phyloP scores from a whole-genome alignment of 1,284 basidiomycete genomes.

The Apiotrichum gamsii region DNA sequence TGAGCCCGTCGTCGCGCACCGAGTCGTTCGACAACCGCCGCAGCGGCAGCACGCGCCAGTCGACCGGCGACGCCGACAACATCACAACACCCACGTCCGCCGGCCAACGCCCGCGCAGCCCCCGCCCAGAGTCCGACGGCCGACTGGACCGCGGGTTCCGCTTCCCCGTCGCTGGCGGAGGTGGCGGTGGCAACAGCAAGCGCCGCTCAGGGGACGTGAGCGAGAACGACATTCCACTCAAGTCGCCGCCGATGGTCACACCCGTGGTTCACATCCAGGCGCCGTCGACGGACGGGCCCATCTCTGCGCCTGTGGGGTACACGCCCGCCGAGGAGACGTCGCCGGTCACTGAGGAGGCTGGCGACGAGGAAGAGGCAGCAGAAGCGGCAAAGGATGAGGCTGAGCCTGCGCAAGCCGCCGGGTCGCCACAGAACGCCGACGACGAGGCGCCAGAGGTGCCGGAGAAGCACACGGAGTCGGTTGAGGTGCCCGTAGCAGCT shows the following conservation, averaged over 20 bases:
- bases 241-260: constrained; percentile 5
- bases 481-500: too few relatives aligned
- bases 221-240: not conserved
- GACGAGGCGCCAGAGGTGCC: constrained; percentile 1
- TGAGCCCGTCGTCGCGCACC: constrained; percentile 10
- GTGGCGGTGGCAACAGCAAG: not conserved
- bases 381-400: too few relatives aligned
- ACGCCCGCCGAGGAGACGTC: constrained; percentile 4
- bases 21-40: constrained; percentile 11
- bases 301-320: constrained; percentile 15
- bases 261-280: constrained; percentile 19
- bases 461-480: constrained; percentile 2
- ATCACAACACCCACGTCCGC: too few relatives aligned
- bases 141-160: constrained; percentile 45
- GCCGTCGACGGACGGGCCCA: constrained; percentile 16
- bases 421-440: constrained; percentile 2
- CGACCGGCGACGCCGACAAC: not conserved
- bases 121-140: constrained; percentile 44
- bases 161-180: constrained; percentile 28
- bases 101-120: constrained; percentile 40
- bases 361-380: not conserved
- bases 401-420: too few relatives aligned
- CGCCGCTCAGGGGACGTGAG: not conserved
- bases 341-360: not conserved
- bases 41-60: not conserved